Percentiles rank a stretch among this genome's conserved stretches.
phyloP scores from a whole-genome alignment of 305 asterid genomes.

The Ilex paraguariensis region DNA sequence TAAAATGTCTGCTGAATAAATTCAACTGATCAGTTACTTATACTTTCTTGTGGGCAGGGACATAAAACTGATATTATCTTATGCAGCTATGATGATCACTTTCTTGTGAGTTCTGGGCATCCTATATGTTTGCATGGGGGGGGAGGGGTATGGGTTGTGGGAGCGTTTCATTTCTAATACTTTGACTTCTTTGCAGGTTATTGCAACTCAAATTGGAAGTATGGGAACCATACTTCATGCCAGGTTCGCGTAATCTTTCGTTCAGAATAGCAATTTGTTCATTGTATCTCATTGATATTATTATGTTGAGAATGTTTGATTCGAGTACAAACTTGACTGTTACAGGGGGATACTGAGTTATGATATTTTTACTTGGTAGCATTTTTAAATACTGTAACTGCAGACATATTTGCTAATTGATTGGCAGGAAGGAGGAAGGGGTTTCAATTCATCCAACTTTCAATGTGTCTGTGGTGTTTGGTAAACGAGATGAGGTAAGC shows the following conservation, averaged over 20 bases:
- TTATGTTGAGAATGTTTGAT: too few species aligned
- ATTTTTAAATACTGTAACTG: neutral
- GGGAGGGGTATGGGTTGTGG: neutral
- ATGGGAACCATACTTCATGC: slow-evolving; percentile 93
- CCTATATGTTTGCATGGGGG: neutral
- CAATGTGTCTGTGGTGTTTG: slow-evolving; percentile 65
- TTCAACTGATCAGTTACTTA: neutral
- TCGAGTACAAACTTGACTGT: too few species aligned
- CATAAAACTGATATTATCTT: slow-evolving; percentile 68
- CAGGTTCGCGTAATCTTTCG: slow-evolving; percentile 36
- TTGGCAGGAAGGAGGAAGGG: slow-evolving; percentile 87
- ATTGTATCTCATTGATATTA: neutral
- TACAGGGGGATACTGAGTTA: neutral
- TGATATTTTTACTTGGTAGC: neutral
- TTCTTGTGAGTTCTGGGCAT: slow-evolving; percentile 48
- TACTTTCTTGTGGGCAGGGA: slow-evolving; percentile 38
- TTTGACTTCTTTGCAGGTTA: slow-evolving; percentile 43
- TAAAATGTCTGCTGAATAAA: neutral
- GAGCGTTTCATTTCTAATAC: neutral
- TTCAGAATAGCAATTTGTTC: neutral
- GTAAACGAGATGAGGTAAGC: slow-evolving; percentile 86
- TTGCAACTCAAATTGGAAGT: slow-evolving; percentile 93
- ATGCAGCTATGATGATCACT: slow-evolving; percentile 77
- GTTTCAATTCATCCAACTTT: slow-evolving; percentile 67
- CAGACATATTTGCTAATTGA: neutral